phyloP scores from a whole-genome alignment of 176 grass and related monocot genomes.

The Avena eriantha region DNA sequence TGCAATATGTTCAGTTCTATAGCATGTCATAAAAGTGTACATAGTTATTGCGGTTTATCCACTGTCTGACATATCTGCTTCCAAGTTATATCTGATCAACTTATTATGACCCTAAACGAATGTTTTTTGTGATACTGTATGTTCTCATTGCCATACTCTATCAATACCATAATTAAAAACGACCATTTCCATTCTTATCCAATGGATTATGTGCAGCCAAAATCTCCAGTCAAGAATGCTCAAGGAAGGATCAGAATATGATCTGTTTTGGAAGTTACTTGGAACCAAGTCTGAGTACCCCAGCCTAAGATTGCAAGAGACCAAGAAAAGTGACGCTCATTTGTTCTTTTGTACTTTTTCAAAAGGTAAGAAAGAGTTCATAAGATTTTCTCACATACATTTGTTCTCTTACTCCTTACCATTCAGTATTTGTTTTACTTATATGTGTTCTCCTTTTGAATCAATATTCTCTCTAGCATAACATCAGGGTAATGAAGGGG shows the following conservation, averaged over 20 bases:
- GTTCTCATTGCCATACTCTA: slow-evolving; percentile 6
- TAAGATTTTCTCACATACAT: slow-evolving; percentile 16
- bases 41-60: slow-evolving; percentile 13
- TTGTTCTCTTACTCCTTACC: slow-evolving; percentile 31
- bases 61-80: slow-evolving; percentile 17
- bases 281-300: slow-evolving; percentile 91
- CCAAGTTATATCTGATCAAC: slow-evolving; percentile 10
- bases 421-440: slow-evolving; percentile 42
- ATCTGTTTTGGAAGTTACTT: slow-evolving; percentile 93
- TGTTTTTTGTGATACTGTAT: slow-evolving; percentile 26
- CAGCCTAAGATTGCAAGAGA: slow-evolving; percentile 81
- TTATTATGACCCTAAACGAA: slow-evolving; percentile 13
- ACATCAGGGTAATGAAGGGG: slow-evolving; percentile 64
- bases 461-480: slow-evolving; percentile 36
- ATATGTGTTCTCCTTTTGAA: slow-evolving; percentile 40
- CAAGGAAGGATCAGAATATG: slow-evolving; percentile 94
- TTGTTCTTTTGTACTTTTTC: slow-evolving; percentile 88
- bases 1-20: background rate
- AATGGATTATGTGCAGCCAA: slow-evolving; percentile 68
- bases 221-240: slow-evolving; percentile 92
- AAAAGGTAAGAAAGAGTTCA: slow-evolving; percentile 63
- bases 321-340: slow-evolving; percentile 84
- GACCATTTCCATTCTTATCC: slow-evolving; percentile 27
- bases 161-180: slow-evolving; percentile 6
- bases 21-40: background rate